Percentiles rank a stretch among this genome's conserved stretches.
phyloP scores from a whole-genome alignment of 139 green algal genomes.

The Picochlorum sp. region DNA sequence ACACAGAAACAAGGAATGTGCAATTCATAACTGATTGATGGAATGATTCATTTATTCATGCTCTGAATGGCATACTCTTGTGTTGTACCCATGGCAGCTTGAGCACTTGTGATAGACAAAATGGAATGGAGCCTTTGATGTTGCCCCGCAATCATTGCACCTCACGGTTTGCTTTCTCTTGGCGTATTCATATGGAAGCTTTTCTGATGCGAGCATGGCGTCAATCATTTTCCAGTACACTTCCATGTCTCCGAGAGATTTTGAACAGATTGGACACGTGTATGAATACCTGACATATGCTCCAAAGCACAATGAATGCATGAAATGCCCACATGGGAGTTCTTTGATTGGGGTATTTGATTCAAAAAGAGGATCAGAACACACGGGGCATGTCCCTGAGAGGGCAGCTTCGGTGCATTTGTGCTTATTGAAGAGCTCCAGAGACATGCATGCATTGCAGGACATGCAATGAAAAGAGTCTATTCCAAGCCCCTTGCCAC shows the following conservation, averaged over 20 bases:
- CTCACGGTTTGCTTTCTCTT: conserved; percentile 65
- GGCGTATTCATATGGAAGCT: conserved; percentile 62
- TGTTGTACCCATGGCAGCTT: conserved; percentile 90
- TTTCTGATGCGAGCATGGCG: conserved; percentile 58
- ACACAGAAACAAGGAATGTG: conserved; percentile 1
- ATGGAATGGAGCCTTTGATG: conserved; percentile 68
- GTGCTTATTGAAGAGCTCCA: conserved; percentile 78
- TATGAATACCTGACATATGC: conserved; percentile 83
- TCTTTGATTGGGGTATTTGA: conserved; percentile 73
- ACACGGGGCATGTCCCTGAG: conserved; percentile 88
- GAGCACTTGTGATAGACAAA: conserved; percentile 94
- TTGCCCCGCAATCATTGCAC: conserved; percentile 85
- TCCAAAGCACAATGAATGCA: conserved; percentile 91
- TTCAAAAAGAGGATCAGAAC: conserved; percentile 91
- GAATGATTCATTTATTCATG: background rate
- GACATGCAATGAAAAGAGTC: conserved; percentile 98
- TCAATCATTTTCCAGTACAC: conserved; percentile 95
- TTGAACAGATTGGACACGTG: conserved; percentile 92
- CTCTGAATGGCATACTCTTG: conserved; percentile 36
- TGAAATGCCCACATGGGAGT: conserved; percentile 92
- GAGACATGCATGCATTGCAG: conserved; percentile 95
- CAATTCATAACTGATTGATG: background rate
- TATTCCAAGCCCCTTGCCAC: conserved; percentile 65
- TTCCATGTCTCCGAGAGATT: conserved; percentile 90
- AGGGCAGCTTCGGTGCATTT: conserved; percentile 78